These are phyloP conservation scores for Chlamydomonas asymmetrica DNA, from an alignment of 139 green algal genomes.

Conservation along the genomic window DNA sequence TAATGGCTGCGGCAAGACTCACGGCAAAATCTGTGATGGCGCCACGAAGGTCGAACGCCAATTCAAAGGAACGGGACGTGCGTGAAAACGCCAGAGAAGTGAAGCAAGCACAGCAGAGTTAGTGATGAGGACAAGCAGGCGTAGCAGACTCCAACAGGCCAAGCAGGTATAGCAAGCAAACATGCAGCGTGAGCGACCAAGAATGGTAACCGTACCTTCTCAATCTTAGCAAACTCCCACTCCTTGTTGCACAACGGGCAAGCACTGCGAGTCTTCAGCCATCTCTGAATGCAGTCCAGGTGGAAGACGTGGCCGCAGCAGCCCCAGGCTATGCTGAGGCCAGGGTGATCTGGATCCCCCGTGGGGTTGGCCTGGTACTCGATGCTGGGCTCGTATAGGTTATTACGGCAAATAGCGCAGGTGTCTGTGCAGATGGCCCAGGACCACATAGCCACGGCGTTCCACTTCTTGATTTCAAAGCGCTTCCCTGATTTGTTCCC, in stretches of 20 bases:
- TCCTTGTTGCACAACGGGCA: conserved; percentile 96
- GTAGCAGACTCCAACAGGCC: no score
- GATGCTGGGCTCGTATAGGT: conserved; percentile 97
- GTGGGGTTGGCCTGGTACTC: conserved; percentile 98
- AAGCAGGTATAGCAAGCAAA: no score
- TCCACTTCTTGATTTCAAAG: conserved; percentile 98
- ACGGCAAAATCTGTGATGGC: no score
- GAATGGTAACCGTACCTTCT: conserved; percentile 57
- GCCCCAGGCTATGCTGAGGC: conserved; percentile 93
- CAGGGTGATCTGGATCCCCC: conserved; percentile 86
- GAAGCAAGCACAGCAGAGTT: no score
- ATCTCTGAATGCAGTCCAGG: conserved; percentile 97
- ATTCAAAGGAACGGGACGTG: no score
- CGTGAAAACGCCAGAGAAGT: no score
- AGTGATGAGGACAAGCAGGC: no score
- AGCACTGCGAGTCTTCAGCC: conserved; percentile 92
- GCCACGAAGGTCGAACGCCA: no score
- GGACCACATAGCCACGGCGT: conserved; percentile 95
- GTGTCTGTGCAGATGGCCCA: conserved; percentile 97
- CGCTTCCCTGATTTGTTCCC: conserved; percentile 70
- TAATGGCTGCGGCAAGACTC: no score
- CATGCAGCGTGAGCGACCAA: no score
- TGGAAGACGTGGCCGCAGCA: conserved; percentile 97
- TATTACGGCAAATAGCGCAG: conserved; percentile 97
- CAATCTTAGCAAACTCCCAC: conserved; percentile 95